Base-by-base conservation (phyloP, 768 basidiomycete species). In the Suillus placidus region DNA sequence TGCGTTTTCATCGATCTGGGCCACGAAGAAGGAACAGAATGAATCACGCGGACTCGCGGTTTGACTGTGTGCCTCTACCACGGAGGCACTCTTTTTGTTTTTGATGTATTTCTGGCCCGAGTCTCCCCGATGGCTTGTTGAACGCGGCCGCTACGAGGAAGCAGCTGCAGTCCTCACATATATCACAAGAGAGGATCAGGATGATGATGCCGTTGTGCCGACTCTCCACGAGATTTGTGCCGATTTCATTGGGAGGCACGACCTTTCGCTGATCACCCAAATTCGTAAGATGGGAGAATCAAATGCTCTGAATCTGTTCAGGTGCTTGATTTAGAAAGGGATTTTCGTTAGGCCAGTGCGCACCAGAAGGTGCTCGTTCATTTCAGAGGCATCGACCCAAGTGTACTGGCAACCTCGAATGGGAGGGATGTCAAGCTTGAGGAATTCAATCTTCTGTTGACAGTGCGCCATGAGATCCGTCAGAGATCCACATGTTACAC, bases 81-180 rank as follows among this genome's bases (percentile, higher is more conserved):
- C 26, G 26, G 26, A 26, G 26, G 26, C 26, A 26, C 26, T 26
- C n/a, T 77, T 82, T 63, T 68, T 78, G n/a, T 0, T 73, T 18
- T 67, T 69, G 23, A 80, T 81, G 79, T 62, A 73, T 35, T 77
- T 76, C 67, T 76, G 80, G 37, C 76, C 80, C 3, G 80, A 82
- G 69, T 81, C 81, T 1, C 80, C 81, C 20, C 76, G 80, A 2
- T 81, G 80, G 79, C 67, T 82, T 9, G 79, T 77, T 9, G 77
- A 80, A 66, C 74, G 71, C 30, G 74, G 74, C 32, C 71, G 75
- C 4, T 76, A 73, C 38, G 76, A 78, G 6, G 75, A 80, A 2
- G 79, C 80, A 4, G 74, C 71, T 1, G 62, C 37, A 54, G 76
- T 71, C 1, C 80, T 75, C 45, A 75, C 74, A 7, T 78, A 72